A percentile compares a stretch with the other conserved stretches of the same genome.
Evolutionary conservation across 2,329 filamentous ascomycete species (phyloP).

Genomic region (Arthrobotrys conoides): DNA sequence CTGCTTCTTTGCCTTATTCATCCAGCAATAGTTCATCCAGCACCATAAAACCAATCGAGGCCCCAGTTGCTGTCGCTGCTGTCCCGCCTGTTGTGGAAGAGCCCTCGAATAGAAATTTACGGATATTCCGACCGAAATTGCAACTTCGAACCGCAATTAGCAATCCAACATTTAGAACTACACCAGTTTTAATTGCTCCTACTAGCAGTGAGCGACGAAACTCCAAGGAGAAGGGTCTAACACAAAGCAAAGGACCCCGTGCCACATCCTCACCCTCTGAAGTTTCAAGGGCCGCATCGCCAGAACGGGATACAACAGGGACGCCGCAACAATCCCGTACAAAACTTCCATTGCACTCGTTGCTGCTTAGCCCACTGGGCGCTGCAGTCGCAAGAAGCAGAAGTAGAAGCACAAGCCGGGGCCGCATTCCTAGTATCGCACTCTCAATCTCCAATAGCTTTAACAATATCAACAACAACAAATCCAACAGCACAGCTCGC

Average conservation of each 20-base stretch:
- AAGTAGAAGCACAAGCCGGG: conserved; percentile 6
- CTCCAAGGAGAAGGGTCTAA: conserved; percentile 26
- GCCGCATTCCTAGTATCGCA: conserved; percentile 1
- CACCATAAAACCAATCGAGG: conserved; percentile 39
- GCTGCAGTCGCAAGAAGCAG: conserved; percentile 21
- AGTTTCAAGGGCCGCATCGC: conserved; percentile 35
- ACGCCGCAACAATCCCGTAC: conserved; percentile 32
- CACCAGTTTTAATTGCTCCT: conserved; percentile 15
- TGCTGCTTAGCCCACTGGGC: conserved; percentile 51
- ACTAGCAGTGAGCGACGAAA: conserved; percentile 6
- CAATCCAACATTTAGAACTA: conserved; percentile 17
- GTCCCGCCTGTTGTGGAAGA: conserved; percentile 8
- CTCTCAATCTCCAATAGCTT: conserved; percentile 15
- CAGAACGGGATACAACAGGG: conserved; percentile 23
- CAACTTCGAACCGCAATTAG: conserved; percentile 41
- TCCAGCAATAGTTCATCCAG: conserved; percentile 43
- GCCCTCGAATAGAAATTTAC: conserved; percentile 15
- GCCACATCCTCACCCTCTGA: conserved; percentile 23
- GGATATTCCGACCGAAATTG: conserved; percentile 50
- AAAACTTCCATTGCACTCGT: conserved; percentile 46
- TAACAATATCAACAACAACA: conserved; percentile 15
- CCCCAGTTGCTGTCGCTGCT: background rate
- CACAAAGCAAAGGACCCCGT: conserved; percentile 17
- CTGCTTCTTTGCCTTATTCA: conserved; percentile 20
- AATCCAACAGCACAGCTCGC: conserved; percentile 19